Evolutionary conservation across 225 moss, liverwort and hornwort species (phyloP), one percentile per base, ranked within the genome.

Genomic region (Physcomitrellopsis africana): DNA sequence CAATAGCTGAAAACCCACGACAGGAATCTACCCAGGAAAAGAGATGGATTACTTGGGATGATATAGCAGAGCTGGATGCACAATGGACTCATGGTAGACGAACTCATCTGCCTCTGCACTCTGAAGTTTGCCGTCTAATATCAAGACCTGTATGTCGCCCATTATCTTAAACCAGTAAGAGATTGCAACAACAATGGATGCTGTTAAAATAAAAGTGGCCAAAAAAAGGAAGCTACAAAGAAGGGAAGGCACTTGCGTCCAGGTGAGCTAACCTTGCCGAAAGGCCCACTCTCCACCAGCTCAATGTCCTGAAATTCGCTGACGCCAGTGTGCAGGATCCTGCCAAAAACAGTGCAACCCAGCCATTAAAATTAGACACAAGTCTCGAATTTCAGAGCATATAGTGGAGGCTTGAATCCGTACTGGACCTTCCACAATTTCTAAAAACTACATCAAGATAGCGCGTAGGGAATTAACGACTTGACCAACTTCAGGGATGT

Each of bases 101-200:
- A 91, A 97, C 79, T 97, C 96, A 72, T 97, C 96, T 7, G 85
- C 91, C 78, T 97, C 96, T 0, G 96, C 92, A 59, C 92, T 92
- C 76, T 97, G 96, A 60, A 97, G 85, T 81, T 97, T 97, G 24
- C 96, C 94, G 46, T 97, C 96, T 82, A 96, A 67, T 53, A 96
- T 80, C 73, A 92, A 83, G 2, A 96, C 95, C 91, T 95, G 74
- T 5, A 54, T 22, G 66, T 23, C 20, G 47, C 64, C 22, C 62
- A 67, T 69, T 1, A 37, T 37, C 32, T 37, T 7, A 37, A 37
- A 1, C 32, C 5, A 37, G 32, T 37, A 5, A 37, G 32, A 37
- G 11, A 60, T 58, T 53, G 1, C 60, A 29, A 18, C 27, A 46
- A 66, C 10, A 19, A 59, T 26, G 51, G 23, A 43, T 41, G 42